phyloP scores from a whole-genome alignment of 495 filamentous ascomycete species.

The Daldinia bambusicola region DNA sequence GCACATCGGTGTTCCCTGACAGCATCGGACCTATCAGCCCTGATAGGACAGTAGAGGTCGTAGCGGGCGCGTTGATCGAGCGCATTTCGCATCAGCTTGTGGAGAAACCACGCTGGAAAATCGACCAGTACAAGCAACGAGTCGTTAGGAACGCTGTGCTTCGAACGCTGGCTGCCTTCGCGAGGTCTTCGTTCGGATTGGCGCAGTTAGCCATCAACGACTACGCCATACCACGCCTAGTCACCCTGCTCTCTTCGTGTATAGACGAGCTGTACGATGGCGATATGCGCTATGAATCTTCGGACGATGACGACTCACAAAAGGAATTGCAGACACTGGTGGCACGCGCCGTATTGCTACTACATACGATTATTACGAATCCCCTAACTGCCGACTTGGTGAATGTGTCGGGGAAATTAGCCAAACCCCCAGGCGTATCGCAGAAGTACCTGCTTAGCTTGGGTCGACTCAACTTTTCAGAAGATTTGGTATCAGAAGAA shows the following conservation, averaged over 20 bases:
- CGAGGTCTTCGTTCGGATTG: conserved; percentile 52
- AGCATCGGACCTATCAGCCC: conserved; percentile 58
- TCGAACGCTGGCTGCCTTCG: conserved; percentile 52
- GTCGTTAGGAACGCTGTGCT: conserved; percentile 49
- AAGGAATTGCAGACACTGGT: conserved; percentile 43
- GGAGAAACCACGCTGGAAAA: conserved; percentile 54
- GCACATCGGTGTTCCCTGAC: conserved; percentile 54
- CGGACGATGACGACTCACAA: conserved; percentile 29
- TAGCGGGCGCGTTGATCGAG: conserved; percentile 54
- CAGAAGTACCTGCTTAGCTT: conserved; percentile 58
- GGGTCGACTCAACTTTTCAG: conserved; percentile 58
- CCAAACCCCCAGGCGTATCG: conserved; percentile 48
- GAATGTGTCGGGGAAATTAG: conserved; percentile 54
- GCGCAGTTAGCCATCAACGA: conserved; percentile 52
- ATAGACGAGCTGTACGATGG: conserved; percentile 59
- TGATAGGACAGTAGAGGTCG: conserved; percentile 43
- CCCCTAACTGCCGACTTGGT: conserved; percentile 47
- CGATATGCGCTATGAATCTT: conserved; percentile 46
- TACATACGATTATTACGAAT: conserved; percentile 58
- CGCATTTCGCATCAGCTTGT: conserved; percentile 53
- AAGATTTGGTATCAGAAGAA: conserved; percentile 58
- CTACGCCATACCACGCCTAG: conserved; percentile 54
- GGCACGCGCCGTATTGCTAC: conserved; percentile 46
- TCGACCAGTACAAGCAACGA: conserved; percentile 45
- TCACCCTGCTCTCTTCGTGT: conserved; percentile 52